Evolutionary conservation across 345 rosid genomes (phyloP).

Genomic region (Iberis pinnata): DNA sequence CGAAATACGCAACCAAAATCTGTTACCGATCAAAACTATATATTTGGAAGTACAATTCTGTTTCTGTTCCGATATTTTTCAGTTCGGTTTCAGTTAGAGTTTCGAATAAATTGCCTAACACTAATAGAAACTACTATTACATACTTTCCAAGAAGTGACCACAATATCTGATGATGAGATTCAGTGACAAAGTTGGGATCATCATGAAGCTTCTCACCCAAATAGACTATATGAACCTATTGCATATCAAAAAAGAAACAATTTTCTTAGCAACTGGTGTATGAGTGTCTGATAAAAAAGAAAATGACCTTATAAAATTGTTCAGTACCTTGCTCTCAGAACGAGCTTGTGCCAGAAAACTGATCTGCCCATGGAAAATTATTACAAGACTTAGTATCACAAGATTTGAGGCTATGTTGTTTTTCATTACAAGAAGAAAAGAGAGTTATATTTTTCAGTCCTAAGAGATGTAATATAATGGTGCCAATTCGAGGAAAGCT

Average conservation of each 20-base stretch:
- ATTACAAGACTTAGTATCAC: slow-evolving; percentile 6
- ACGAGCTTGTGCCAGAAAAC: background rate
- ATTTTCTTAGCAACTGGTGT: background rate
- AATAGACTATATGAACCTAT: slow-evolving; percentile 37
- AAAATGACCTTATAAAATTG: background rate
- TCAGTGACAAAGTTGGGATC: slow-evolving; percentile 28
- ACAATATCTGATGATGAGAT: slow-evolving; percentile 31
- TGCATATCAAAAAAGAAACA: background rate
- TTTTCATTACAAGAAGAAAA: background rate
- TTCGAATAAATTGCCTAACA: too few species aligned
- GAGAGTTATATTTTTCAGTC: too few species aligned
- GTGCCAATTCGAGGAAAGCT: too few species aligned
- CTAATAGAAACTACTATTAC: background rate
- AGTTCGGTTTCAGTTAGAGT: too few species aligned
- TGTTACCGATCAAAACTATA: too few species aligned
- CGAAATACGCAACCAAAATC: too few species aligned
- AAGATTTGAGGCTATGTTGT: background rate
- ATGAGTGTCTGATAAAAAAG: background rate
- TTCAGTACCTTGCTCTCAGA: slow-evolving; percentile 4
- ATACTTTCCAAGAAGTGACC: slow-evolving; percentile 27
- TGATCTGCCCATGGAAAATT: slow-evolving; percentile 5
- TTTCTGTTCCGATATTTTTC: too few species aligned
- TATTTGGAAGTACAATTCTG: too few species aligned
- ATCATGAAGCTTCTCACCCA: slow-evolving; percentile 33
- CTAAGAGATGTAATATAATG: background rate